These are phyloP conservation scores for Boletus pseudopeckii DNA, from an alignment of 768 basidiomycete genomes.

Conservation along the genomic window DNA sequence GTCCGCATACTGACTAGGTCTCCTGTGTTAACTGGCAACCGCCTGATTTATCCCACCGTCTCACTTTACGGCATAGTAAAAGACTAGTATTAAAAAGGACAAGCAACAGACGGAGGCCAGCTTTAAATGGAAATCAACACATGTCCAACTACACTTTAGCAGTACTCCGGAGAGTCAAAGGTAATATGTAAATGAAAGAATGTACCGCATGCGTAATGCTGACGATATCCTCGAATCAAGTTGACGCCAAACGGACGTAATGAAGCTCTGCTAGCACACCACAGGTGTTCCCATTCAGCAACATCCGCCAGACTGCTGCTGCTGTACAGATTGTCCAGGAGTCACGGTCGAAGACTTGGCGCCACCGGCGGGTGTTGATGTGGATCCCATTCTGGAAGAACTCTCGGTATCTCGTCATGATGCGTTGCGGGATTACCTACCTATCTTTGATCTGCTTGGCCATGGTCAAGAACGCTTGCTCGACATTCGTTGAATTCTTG, in stretches of 20 bases:
- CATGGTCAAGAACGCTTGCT: constrained; percentile 99
- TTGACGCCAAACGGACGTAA: constrained; percentile 16
- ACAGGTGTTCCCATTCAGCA: constrained; percentile 51
- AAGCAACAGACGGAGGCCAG: constrained; percentile 22
- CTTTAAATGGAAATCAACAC: constrained; percentile 27
- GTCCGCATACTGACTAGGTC: not conserved
- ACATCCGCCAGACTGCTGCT: constrained; percentile 70
- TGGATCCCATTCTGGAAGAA: constrained; percentile 72
- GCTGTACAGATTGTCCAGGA: constrained; percentile 79
- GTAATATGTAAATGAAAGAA: constrained; percentile 34
- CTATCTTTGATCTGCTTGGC: constrained; percentile 95
- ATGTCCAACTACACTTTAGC: constrained; percentile 24
- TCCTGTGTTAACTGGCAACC: no score
- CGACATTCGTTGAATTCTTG: constrained; percentile 97
- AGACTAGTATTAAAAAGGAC: constrained; percentile 22
- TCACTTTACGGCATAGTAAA: not conserved
- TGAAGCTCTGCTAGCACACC: constrained; percentile 16
- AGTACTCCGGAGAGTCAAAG: constrained; percentile 25
- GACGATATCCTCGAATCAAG: constrained; percentile 24
- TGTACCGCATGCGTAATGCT: constrained; percentile 29
- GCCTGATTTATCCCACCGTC: not conserved
- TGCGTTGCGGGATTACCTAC: constrained; percentile 36
- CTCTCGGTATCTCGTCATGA: not conserved
- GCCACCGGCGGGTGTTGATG: constrained; percentile 66
- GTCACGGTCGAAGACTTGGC: constrained; percentile 83